These are phyloP conservation scores for Lumnitzera littorea DNA, from an alignment of 345 rosid species.

Conservation along the genomic window DNA sequence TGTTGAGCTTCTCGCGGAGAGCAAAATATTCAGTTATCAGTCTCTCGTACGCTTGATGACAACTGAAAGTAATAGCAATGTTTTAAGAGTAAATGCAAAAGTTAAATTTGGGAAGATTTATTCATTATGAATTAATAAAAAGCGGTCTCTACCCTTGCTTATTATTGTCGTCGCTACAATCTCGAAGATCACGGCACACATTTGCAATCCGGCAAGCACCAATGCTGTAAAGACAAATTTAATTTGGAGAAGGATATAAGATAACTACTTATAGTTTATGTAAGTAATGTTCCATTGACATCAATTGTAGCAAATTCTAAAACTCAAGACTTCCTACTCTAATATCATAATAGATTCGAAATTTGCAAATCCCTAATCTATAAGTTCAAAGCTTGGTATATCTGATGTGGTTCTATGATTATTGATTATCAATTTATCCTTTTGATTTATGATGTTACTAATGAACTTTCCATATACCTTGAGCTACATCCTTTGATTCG, in stretches of 20 bases:
- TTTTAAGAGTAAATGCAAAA: neutral
- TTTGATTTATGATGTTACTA: too few species aligned
- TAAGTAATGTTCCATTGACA: too few species aligned
- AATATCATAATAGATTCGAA: too few species aligned
- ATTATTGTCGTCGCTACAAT: conserved; percentile 10
- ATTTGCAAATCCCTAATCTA: too few species aligned
- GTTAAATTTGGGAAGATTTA: neutral
- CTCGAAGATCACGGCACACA: conserved; percentile 15
- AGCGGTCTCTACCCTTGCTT: conserved; percentile 6
- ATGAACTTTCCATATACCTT: neutral
- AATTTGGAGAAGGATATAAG: too few species aligned
- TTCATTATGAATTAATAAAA: too few species aligned
- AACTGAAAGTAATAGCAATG: conserved; percentile 12
- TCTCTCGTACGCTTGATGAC: conserved; percentile 8
- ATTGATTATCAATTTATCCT: neutral
- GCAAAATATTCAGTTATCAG: conserved; percentile 13
- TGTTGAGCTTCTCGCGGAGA: conserved; percentile 11
- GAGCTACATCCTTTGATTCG: conserved; percentile 15
- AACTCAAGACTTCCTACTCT: too few species aligned
- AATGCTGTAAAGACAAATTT: conserved; percentile 11
- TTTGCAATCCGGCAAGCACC: conserved; percentile 16
- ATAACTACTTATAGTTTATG: too few species aligned
- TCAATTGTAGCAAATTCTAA: too few species aligned
- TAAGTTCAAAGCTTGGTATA: too few species aligned
- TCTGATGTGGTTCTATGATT: too few species aligned